Evolutionary conservation across 768 basidiomycete genomes (phyloP).

Genomic region (Kwoniella europaea): DNA sequence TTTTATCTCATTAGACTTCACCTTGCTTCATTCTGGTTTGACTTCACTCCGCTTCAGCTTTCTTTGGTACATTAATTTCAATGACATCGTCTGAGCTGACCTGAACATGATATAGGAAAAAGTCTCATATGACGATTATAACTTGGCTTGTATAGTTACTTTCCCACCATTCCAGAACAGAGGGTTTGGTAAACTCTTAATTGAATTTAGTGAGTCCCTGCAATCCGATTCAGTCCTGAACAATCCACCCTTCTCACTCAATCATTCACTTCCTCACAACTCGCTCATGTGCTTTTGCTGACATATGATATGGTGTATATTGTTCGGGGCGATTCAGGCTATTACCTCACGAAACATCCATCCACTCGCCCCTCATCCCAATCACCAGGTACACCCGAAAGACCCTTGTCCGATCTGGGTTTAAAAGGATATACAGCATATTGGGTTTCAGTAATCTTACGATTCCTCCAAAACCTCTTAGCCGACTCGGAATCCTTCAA

Average conservation of each 20-base stretch:
- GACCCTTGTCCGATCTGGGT: conserved; percentile 91
- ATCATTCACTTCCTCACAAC: no score
- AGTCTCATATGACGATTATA: conserved; percentile 93
- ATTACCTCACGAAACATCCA: conserved; percentile 72
- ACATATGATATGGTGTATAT: not conserved
- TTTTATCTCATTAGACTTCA: not conserved
- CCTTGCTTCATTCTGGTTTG: no score
- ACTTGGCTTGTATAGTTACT: conserved; percentile 93
- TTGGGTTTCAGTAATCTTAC: conserved; percentile 50
- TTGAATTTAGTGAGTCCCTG: conserved; percentile 85
- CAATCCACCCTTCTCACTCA: no score
- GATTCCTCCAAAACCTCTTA: conserved; percentile 33
- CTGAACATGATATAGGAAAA: conserved; percentile 70
- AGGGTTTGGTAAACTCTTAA: conserved; percentile 92
- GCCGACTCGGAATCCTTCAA: conserved; percentile 27
- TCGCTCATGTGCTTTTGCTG: not conserved
- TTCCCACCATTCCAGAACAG: conserved; percentile 89
- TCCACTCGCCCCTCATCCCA: conserved; percentile 65
- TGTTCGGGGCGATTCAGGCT: conserved; percentile 65
- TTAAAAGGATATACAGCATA: conserved; percentile 74
- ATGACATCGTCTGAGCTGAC: not conserved
- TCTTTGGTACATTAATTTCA: no score
- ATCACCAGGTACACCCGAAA: conserved; percentile 88
- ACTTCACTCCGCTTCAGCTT: no score
- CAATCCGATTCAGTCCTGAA: no score